Evolutionary conservation across 2,329 filamentous ascomycete genomes (phyloP).

Genomic region (Aphanoascus verrucosus): DNA sequence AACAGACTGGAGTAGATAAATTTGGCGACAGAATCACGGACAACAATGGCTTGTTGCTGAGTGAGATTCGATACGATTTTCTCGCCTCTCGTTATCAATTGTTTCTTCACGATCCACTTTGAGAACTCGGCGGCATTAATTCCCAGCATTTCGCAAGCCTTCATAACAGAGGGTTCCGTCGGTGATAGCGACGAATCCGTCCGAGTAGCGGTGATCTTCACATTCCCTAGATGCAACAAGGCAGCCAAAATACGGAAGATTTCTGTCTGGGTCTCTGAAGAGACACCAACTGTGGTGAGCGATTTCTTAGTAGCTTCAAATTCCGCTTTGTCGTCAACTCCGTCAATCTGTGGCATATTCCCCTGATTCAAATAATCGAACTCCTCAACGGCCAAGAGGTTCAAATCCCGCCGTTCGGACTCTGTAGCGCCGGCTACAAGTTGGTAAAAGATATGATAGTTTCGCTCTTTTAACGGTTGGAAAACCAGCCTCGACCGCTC

Average conservation of each 20-base stretch:
- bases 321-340: constrained; percentile 90
- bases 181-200: constrained; percentile 76
- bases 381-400: constrained; percentile 70
- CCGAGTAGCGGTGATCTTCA: constrained; percentile 85
- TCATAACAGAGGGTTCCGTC: constrained; percentile 68
- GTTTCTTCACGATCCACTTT: constrained; percentile 99
- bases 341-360: constrained; percentile 78
- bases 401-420: constrained; percentile 66
- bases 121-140: constrained; percentile 79
- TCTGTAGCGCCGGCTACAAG: constrained; percentile 86
- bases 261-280: constrained; percentile 59
- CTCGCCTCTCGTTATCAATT: constrained; percentile 88
- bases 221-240: constrained; percentile 85
- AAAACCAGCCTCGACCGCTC: constrained; percentile 94
- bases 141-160: constrained; percentile 74
- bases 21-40: constrained; percentile 94
- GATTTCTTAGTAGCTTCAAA: constrained; percentile 82
- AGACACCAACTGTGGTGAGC: constrained; percentile 75
- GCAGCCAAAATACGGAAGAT: constrained; percentile 89
- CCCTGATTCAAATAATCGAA: constrained; percentile 97
- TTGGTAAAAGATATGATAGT: constrained; percentile 99
- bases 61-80: constrained; percentile 95
- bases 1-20: constrained; percentile 98
- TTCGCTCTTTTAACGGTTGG: constrained; percentile 92
- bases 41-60: constrained; percentile 84